Evolutionary conservation across 2,329 filamentous ascomycete species (phyloP).

Genomic region (Colletotrichum paranaense): DNA sequence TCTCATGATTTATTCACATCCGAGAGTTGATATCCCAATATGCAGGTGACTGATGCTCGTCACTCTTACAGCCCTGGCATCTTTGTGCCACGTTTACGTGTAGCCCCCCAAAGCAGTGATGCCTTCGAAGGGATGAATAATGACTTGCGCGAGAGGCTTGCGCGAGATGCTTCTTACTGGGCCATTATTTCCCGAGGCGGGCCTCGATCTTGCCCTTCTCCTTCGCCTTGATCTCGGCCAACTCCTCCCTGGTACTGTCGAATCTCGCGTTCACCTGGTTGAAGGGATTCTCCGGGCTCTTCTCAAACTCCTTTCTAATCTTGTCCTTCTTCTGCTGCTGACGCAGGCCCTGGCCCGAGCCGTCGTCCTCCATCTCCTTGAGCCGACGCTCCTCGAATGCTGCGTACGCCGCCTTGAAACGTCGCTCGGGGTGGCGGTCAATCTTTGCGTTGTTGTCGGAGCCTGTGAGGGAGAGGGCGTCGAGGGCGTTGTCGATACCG

Average conservation of each 20-base stretch:
- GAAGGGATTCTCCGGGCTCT: slow-evolving; percentile 93
- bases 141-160: not conserved
- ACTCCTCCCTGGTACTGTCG: slow-evolving; percentile 83
- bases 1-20: slow-evolving; percentile 20
- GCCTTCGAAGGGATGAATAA: not conserved
- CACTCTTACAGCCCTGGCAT: not conserved
- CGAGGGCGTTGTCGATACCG: slow-evolving; percentile 93
- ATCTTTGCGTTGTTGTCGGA: slow-evolving; percentile 72
- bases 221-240: slow-evolving; percentile 71
- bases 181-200: slow-evolving; percentile 62
- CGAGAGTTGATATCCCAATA: slow-evolving; percentile 7
- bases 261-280: slow-evolving; percentile 84
- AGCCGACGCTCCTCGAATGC: slow-evolving; percentile 85
- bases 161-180: not conserved
- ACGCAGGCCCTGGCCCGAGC: slow-evolving; percentile 76
- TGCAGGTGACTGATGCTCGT: slow-evolving; percentile 19
- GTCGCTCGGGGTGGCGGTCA: slow-evolving; percentile 87
- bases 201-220: slow-evolving; percentile 82
- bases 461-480: slow-evolving; percentile 78
- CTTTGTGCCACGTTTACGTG: slow-evolving; percentile 2
- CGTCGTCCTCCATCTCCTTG: slow-evolving; percentile 87
- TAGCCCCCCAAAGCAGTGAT: not conserved
- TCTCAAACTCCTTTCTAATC: slow-evolving; percentile 93
- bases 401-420: slow-evolving; percentile 87
- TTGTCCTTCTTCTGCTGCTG: slow-evolving; percentile 86